These are phyloP conservation scores for Macrocybe gigantea DNA, from an alignment of 768 basidiomycete species.

Conservation along the genomic window DNA sequence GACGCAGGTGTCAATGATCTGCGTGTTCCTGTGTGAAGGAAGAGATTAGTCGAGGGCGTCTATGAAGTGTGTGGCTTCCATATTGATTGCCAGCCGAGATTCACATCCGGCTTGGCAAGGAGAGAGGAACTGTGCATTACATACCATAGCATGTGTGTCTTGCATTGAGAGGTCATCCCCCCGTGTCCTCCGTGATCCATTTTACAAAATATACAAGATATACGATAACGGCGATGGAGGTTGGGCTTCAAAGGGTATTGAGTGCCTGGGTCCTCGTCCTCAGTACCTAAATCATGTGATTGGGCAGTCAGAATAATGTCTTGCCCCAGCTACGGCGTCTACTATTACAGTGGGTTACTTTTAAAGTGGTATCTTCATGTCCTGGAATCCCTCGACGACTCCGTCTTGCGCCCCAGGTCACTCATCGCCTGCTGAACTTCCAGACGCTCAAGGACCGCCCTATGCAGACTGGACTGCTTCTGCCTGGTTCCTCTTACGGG, in stretches of 20 bases:
- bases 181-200: conserved; percentile 40
- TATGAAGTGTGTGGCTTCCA: neutral
- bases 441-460: conserved; percentile 68
- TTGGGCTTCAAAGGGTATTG: no score
- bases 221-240: no score
- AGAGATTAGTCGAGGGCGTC: neutral
- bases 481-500: conserved; percentile 4
- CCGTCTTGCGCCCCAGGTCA: conserved; percentile 26
- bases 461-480: conserved; percentile 57
- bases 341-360: no score
- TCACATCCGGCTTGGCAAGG: neutral
- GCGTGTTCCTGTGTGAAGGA: conserved; percentile 53
- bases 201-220: neutral
- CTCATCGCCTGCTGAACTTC: conserved; percentile 70
- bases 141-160: conserved; percentile 82
- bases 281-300: no score
- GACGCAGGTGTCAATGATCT: conserved; percentile 75
- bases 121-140: conserved; percentile 2
- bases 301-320: no score
- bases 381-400: neutral
- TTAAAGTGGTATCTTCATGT: no score
- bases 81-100: neutral
- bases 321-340: no score
- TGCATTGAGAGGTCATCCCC: conserved; percentile 48
- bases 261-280: no score